These are phyloP conservation scores for Porcisia hertigi DNA, from an alignment of 208 protist species.

Conservation along the genomic window DNA sequence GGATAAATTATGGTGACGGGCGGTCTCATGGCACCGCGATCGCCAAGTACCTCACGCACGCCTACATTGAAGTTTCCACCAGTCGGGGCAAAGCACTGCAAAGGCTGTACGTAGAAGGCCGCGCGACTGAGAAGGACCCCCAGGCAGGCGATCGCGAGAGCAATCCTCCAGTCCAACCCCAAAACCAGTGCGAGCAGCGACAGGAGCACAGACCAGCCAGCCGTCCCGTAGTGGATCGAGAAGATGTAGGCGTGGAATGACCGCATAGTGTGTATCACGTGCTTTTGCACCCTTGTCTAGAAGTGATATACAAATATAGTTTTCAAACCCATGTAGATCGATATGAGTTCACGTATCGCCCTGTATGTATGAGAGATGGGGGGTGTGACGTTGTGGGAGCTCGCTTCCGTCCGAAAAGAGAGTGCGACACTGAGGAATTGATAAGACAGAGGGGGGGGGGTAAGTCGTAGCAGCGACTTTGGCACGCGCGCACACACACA, in stretches of 20 bases:
- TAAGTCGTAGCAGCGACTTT: too few relatives aligned
- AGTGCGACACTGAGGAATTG: too few relatives aligned
- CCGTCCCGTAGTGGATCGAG: conserved; percentile 28
- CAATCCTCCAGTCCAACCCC: conserved; percentile 11
- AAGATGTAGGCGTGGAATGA: conserved; percentile 17
- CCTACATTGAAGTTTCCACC: conserved; percentile 59
- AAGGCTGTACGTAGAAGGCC: conserved; percentile 45
- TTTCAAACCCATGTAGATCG: neutral
- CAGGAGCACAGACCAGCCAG: conserved; percentile 3
- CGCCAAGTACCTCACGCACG: conserved; percentile 37
- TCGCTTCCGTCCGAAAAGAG: neutral
- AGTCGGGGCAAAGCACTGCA: conserved; percentile 46
- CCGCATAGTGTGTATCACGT: neutral
- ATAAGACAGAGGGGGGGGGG: too few relatives aligned
- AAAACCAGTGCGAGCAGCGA: conserved; percentile 4
- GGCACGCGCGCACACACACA: too few relatives aligned
- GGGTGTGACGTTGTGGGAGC: too few relatives aligned
- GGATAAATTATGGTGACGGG: conserved; percentile 79
- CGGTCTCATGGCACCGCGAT: conserved; percentile 28
- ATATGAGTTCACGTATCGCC: neutral
- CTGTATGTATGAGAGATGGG: neutral
- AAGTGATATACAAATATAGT: neutral
- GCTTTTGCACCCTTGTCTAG: neutral
- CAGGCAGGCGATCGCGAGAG: conserved; percentile 14
- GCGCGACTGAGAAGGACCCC: conserved; percentile 6